Conservation (phyloP, 2,329 filamentous ascomycete genomes). For the Claviceps africana region DNA sequence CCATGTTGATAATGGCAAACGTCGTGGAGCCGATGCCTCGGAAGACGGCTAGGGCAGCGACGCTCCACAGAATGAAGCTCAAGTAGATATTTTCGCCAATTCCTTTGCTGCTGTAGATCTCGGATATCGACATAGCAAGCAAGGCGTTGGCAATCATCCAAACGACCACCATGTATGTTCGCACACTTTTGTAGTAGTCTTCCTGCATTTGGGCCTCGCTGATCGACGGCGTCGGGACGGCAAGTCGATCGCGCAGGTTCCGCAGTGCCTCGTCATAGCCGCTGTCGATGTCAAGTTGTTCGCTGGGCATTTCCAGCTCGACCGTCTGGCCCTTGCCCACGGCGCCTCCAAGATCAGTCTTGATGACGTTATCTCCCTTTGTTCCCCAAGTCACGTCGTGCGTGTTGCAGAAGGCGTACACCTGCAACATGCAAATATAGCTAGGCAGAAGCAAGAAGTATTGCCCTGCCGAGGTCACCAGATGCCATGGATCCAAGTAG, state of each 20-base stretch:
- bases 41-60: constrained; percentile 77
- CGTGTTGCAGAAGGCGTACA: constrained; percentile 98
- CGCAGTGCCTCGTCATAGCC: constrained; percentile 95
- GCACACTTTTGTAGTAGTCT: constrained; percentile 94
- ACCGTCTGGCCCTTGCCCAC: constrained; percentile 67
- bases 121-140: constrained; percentile 82
- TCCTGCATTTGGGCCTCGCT: constrained; percentile 81
- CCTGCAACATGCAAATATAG: constrained; percentile 94
- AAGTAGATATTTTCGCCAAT: constrained; percentile 82
- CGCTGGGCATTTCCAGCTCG: constrained; percentile 92
- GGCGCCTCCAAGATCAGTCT: constrained; percentile 82
- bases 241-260: constrained; percentile 84
- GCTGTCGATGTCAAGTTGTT: constrained; percentile 95
- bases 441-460: constrained; percentile 86
- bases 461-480: constrained; percentile 82
- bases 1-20: constrained; percentile 69
- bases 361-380: constrained; percentile 91
- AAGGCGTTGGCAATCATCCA: constrained; percentile 92
- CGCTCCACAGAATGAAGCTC: constrained; percentile 82
- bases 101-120: constrained; percentile 60
- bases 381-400: constrained; percentile 99
- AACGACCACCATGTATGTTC: constrained; percentile 92
- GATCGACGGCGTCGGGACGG: constrained; percentile 49
- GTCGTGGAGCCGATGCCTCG: constrained; percentile 68
- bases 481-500: constrained; percentile 97